Evolutionary conservation across 148 eudicot species (phyloP).

Genomic region (Fagopyrum tataricum): DNA sequence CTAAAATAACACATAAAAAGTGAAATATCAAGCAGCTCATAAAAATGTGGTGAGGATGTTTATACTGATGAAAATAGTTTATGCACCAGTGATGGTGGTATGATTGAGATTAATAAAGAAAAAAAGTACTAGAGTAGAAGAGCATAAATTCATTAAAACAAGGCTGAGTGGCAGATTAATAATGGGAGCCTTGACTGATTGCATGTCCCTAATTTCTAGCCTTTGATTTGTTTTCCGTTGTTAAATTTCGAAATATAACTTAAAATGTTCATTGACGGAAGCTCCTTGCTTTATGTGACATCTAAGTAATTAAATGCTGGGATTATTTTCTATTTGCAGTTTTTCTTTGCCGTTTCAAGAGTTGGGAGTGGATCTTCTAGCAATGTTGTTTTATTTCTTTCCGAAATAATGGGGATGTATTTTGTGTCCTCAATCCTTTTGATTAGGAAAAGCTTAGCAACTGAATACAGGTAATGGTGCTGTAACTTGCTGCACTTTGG

Average conservation of each 20-base stretch:
- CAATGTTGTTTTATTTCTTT: conserved; percentile 92
- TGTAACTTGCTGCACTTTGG: not conserved
- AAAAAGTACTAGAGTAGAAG: not conserved
- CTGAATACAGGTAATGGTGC: conserved; percentile 48
- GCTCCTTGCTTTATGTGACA: not conserved
- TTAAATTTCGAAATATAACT: not conserved
- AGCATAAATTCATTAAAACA: not conserved
- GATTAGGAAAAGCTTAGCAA: conserved; percentile 93
- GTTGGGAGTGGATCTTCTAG: conserved; percentile 99
- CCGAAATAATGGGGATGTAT: conserved; percentile 99
- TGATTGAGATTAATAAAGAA: not conserved
- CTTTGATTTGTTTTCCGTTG: not conserved
- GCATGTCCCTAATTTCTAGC: not conserved
- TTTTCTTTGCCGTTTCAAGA: conserved; percentile 98
- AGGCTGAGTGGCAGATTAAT: not conserved
- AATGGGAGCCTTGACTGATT: not conserved
- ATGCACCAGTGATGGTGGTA: not conserved
- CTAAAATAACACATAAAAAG: not conserved
- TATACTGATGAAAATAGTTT: not conserved
- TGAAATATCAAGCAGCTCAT: too few relatives aligned
- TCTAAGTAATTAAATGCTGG: not conserved
- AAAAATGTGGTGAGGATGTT: not conserved
- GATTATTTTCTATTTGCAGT: conserved; percentile 41
- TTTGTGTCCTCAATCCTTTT: conserved; percentile 89
- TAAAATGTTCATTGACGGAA: not conserved